These are phyloP conservation scores for Themeda triandra DNA, from an alignment of 176 grass and related monocot genomes.

Conservation along the genomic window DNA sequence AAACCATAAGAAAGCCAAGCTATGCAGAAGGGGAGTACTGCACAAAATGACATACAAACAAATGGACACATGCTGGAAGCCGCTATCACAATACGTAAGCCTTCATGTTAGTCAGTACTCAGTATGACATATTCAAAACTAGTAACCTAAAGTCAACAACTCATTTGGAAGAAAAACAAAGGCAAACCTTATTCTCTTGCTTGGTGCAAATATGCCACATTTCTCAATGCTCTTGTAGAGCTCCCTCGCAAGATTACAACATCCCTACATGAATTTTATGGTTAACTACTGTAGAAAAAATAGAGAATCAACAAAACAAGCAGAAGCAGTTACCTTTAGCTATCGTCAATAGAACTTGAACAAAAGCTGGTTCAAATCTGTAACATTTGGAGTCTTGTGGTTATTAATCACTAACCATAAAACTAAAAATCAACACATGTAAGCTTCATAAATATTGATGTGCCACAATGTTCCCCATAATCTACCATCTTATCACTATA, in stretches of 20 bases:
- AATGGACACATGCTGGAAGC: neutral
- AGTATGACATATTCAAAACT: neutral
- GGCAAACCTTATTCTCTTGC: slow-evolving; percentile 41
- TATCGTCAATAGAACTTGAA: slow-evolving; percentile 95
- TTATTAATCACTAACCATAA: slow-evolving; percentile 3
- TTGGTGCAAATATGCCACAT: slow-evolving; percentile 50
- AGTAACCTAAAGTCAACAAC: neutral
- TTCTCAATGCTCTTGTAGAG: slow-evolving; percentile 61
- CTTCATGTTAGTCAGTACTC: neutral
- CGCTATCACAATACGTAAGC: neutral
- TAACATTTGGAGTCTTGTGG: slow-evolving; percentile 9
- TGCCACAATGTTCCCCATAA: neutral
- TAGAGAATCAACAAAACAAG: neutral
- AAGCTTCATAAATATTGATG: neutral
- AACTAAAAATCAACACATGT: neutral
- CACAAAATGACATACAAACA: neutral
- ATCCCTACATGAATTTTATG: slow-evolving; percentile 23
- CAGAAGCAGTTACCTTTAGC: slow-evolving; percentile 58
- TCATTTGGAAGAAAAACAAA: neutral
- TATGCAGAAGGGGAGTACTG: too few species aligned
- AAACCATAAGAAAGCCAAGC: neutral
- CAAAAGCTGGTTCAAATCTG: slow-evolving; percentile 91
- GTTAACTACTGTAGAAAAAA: slow-evolving; percentile 15
- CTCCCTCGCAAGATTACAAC: slow-evolving; percentile 52
- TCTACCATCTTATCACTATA: neutral